These are phyloP conservation scores for Candida ovalis DNA, from an alignment of 805 yeast genomes.

Conservation along the genomic window DNA sequence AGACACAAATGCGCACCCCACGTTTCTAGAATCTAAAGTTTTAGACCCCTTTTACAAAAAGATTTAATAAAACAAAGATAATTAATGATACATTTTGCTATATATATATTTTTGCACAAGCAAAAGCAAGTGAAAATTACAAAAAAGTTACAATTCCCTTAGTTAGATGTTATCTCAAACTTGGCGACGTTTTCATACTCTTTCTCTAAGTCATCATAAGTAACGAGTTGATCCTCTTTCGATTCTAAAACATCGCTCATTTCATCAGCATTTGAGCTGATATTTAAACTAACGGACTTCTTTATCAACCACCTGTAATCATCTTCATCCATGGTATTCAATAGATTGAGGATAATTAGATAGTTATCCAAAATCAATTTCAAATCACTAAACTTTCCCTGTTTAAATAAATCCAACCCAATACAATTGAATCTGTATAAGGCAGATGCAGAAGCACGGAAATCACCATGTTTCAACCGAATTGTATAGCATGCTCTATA, in stretches of 20 bases:
- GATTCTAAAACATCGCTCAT: not conserved
- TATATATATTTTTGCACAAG: too few relatives aligned
- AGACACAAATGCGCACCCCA: not conserved
- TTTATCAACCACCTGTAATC: constrained; percentile 41
- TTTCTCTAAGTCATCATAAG: constrained; percentile 18
- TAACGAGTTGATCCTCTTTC: constrained; percentile 11
- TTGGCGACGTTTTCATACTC: constrained; percentile 13
- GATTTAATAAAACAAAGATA: too few relatives aligned
- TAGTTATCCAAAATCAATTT: constrained; percentile 33
- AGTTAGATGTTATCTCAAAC: not conserved
- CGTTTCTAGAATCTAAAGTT: too few relatives aligned
- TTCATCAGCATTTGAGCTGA: constrained; percentile 4
- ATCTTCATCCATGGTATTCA: constrained; percentile 28
- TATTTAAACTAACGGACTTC: constrained; percentile 11
- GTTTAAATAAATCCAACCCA: constrained; percentile 9
- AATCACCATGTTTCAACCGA: constrained; percentile 46
- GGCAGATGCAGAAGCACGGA: constrained; percentile 45
- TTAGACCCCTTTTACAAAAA: too few relatives aligned
- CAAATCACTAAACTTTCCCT: constrained; percentile 12
- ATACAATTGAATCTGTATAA: constrained; percentile 37
- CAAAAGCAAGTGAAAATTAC: too few relatives aligned
- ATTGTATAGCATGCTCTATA: constrained; percentile 50
- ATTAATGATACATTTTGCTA: too few relatives aligned
- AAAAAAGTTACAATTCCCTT: not conserved
- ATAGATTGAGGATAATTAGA: constrained; percentile 36